Percentiles rank a stretch among this genome's conserved stretches.
Evolutionary conservation across 768 basidiomycete genomes (phyloP).

Genomic region (Mycena capillaripes): DNA sequence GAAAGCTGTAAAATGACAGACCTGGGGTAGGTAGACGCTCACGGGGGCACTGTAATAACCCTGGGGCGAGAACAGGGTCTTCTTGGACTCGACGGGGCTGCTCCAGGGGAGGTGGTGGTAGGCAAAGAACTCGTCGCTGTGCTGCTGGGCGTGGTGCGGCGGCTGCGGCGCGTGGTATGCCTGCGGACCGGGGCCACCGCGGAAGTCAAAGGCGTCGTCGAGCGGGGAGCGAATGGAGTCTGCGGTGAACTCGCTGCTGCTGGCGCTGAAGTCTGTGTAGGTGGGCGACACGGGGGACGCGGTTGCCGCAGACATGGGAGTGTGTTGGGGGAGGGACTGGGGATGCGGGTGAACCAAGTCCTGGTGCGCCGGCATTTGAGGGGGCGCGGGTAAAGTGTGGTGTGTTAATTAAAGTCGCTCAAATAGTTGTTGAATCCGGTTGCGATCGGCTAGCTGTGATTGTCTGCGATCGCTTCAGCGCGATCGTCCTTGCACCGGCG

Average conservation of each 20-base stretch:
- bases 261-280: conserved; percentile 34
- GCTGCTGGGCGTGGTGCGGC: background rate
- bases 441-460: conserved; percentile 21
- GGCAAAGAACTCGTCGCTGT: conserved; percentile 21
- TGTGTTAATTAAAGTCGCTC: conserved; percentile 15
- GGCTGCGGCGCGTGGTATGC: no score
- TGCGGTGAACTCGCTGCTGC: conserved; percentile 25
- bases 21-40: background rate
- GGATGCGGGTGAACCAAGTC: background rate
- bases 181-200: background rate
- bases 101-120: conserved; percentile 25
- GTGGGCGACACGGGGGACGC: conserved; percentile 32
- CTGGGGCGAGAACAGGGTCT: background rate
- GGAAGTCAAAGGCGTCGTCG: conserved; percentile 28
- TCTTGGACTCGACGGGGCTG: conserved; percentile 14
- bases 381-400: background rate
- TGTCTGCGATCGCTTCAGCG: conserved; percentile 12
- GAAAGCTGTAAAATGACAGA: background rate
- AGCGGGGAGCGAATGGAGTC: conserved; percentile 31
- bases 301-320: background rate
- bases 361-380: background rate
- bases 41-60: conserved; percentile 14
- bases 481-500: background rate
- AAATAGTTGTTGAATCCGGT: background rate
- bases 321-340: background rate